Percentiles rank a stretch among this genome's conserved stretches.
Evolutionary conservation across 2,329 filamentous ascomycete species (phyloP).

Genomic region (Elsinoe arachidis): DNA sequence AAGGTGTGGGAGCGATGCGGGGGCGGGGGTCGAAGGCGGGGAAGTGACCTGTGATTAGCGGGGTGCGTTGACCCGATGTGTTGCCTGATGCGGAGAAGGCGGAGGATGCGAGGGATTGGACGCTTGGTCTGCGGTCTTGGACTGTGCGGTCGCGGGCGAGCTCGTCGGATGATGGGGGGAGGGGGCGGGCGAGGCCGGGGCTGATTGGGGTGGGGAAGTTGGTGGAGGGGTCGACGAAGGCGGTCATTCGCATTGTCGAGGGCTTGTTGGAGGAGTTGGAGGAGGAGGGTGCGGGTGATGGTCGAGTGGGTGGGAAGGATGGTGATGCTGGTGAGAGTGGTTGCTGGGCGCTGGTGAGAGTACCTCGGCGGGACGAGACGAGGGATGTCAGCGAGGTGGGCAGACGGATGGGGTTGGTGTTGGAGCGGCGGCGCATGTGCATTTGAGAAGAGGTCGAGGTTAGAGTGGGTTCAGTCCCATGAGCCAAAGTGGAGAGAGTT

Average conservation of each 20-base stretch:
- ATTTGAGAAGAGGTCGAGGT: constrained; percentile 24
- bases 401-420: constrained; percentile 81
- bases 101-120: neutral
- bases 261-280: neutral
- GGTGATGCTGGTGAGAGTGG: neutral
- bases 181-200: neutral
- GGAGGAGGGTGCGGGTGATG: neutral
- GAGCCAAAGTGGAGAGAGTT: neutral
- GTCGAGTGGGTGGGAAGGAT: neutral
- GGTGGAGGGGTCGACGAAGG: constrained; percentile 4
- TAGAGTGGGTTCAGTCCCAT: neutral
- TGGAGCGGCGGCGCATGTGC: constrained; percentile 32
- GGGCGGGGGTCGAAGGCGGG: neutral
- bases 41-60: neutral
- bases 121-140: constrained; percentile 8
- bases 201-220: neutral
- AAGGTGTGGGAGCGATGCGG: neutral
- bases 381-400: constrained; percentile 45
- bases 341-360: constrained; percentile 2
- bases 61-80: constrained; percentile 1
- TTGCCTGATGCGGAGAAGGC: neutral
- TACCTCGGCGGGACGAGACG: constrained; percentile 30
- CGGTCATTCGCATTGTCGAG: constrained; percentile 10
- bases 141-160: neutral
- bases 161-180: constrained; percentile 2